Evolutionary conservation across 306 rosid genomes (phyloP), one percentile per base, ranked within the genome.

Genomic region (Crataegus laevigata): DNA sequence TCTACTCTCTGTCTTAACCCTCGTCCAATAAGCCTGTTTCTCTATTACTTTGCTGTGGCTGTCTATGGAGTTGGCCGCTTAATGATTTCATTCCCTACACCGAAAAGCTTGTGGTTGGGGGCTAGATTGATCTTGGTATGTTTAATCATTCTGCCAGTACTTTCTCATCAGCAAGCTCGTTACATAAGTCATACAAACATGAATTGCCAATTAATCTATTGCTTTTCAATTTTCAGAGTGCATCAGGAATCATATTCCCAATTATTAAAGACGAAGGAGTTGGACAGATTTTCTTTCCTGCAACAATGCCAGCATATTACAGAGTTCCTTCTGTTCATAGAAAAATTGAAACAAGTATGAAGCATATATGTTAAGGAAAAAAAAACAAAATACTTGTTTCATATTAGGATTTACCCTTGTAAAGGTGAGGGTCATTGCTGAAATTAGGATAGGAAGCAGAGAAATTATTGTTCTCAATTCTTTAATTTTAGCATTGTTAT

Each of bases 251-350:
- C 26, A 88, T 90, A 51, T 85, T 90, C 75, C 97, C 93, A 14
- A 92, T 92, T 19, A 83, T 88, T 40, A 90, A 87, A 82, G 89
- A 75, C 32, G 96, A 92, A 85, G 97, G 97, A 83, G 81, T 92
- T 17, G 84, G 89, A 77, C 89, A 92, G 59, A 90, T 88, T 96
- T 88, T 92, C 81, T 52, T 52, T 52, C 58, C 24, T 19, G 19
- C 54, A 50, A 50, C 21, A 51, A 51, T 51, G 21, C 57, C 57
- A 51, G 22, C 8, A 17, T 51, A 51, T 51, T 51, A 51, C 3
- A 51, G 57, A 51, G 57, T 19, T 51, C n/a, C 57, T 18, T 22
- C 57, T 15, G 3, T 5, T 51, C 9, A 4, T 18, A 5, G 6
- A 14, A 15, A 21, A 51, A 51, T 4, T 9, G 3, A 51, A 51